These are phyloP conservation scores for Penicillium sp. DNA, from an alignment of 2,329 filamentous ascomycete genomes.

Conservation along the genomic window DNA sequence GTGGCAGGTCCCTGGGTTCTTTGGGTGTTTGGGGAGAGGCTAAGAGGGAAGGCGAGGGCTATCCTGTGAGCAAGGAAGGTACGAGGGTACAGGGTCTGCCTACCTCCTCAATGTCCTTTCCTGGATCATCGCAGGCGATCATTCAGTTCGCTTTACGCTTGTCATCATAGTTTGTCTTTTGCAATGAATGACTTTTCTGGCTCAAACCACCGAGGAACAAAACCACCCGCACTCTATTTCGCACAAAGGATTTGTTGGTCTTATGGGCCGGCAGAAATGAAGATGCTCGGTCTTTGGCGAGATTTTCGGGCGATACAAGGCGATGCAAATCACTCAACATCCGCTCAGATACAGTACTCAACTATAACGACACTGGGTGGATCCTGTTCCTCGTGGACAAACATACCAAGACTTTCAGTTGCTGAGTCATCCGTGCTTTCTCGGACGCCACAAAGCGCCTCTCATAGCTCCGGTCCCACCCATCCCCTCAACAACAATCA, in stretches of 20 bases:
- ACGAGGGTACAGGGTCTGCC: not conserved
- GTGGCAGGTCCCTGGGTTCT: slow-evolving; percentile 51
- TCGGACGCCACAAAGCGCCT: not conserved
- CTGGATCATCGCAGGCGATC: not conserved
- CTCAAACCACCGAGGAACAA: no score
- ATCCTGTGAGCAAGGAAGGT: not conserved
- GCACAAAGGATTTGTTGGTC: no score
- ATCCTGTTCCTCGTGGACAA: not conserved
- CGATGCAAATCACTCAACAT: no score
- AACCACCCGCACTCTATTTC: no score
- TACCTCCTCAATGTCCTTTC: not conserved
- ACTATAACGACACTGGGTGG: not conserved
- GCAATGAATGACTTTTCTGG: no score
- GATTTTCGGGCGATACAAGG: no score
- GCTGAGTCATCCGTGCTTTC: not conserved
- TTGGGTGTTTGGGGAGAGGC: slow-evolving; percentile 51
- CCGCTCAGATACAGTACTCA: no score
- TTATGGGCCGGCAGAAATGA: no score
- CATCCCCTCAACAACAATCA: not conserved
- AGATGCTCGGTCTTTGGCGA: no score
- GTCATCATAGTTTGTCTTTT: no score
- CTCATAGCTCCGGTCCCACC: not conserved
- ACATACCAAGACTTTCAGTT: not conserved
- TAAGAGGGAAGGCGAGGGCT: slow-evolving; percentile 32
- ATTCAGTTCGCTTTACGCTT: no score